Conservation (phyloP, 768 basidiomycete species). For the Psilocybe azurescens region DNA sequence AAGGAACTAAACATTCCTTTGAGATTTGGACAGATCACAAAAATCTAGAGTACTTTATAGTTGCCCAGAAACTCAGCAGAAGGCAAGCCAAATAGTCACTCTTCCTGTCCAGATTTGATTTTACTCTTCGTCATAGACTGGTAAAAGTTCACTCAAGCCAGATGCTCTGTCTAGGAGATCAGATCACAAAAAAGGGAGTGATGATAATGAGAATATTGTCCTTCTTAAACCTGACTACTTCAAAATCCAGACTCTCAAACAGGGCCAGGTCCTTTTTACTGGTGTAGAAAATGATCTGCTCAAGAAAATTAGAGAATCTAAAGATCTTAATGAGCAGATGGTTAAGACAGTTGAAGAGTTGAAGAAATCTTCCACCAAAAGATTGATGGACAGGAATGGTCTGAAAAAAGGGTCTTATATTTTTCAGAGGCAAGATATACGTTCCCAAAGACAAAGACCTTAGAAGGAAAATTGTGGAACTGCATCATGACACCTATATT, state of each 20-base stretch:
- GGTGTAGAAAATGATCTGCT: conserved; percentile 1
- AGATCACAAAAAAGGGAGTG: conserved; percentile 17
- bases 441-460: conserved; percentile 15
- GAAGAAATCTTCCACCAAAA: neutral
- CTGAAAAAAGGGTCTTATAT: conserved; percentile 6
- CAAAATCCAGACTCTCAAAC: conserved; percentile 12
- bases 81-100: conserved; percentile 49
- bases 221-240: conserved; percentile 11
- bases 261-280: neutral
- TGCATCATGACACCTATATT: conserved; percentile 23
- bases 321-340: neutral
- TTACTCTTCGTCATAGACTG: conserved; percentile 33
- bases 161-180: conserved; percentile 30
- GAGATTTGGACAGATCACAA: conserved; percentile 40
- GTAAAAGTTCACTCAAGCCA: conserved; percentile 21
- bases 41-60: conserved; percentile 46
- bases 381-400: conserved; percentile 1
- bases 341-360: conserved; percentile 2
- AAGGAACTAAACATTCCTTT: conserved; percentile 25
- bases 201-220: conserved; percentile 4
- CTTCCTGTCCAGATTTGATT: conserved; percentile 38
- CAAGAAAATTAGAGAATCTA: conserved; percentile 3
- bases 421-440: conserved; percentile 33
- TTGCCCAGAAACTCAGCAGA: conserved; percentile 40
- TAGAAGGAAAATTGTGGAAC: conserved; percentile 6